A percentile compares a stretch with the other conserved stretches of the same genome.
phyloP scores from a whole-genome alignment of 208 protist genomes.

The Leishmania martiniquensis region DNA sequence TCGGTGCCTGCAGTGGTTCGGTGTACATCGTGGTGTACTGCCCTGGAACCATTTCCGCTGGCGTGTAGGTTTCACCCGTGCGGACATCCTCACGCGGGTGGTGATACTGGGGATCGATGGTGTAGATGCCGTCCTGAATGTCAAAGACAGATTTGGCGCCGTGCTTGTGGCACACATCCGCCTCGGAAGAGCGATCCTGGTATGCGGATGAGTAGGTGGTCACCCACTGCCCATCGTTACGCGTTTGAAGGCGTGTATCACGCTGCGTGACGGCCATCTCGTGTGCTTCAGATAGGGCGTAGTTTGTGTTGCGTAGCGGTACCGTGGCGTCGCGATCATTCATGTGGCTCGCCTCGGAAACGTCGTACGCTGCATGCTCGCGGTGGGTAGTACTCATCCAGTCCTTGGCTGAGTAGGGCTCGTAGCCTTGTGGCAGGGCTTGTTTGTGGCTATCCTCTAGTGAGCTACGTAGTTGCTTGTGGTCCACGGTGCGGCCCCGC shows the following conservation, averaged over 20 bases:
- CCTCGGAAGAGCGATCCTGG: constrained; percentile 58
- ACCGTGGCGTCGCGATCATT: constrained; percentile 66
- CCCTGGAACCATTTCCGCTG: constrained; percentile 79
- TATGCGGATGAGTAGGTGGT: constrained; percentile 79
- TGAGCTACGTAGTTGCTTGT: constrained; percentile 40
- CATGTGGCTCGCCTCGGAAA: constrained; percentile 46
- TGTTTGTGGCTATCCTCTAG: constrained; percentile 47
- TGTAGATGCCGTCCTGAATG: constrained; percentile 83
- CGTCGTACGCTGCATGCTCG: constrained; percentile 78
- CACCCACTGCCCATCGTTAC: constrained; percentile 53
- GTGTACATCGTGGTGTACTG: constrained; percentile 85
- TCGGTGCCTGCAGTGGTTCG: constrained; percentile 79
- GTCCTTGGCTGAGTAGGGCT: constrained; percentile 68
- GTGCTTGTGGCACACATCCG: constrained; percentile 63
- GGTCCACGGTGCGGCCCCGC: constrained; percentile 59
- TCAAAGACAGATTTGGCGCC: constrained; percentile 74
- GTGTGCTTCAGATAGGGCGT: constrained; percentile 60
- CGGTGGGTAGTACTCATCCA: constrained; percentile 89
- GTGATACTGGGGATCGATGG: constrained; percentile 82
- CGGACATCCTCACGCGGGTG: constrained; percentile 77
- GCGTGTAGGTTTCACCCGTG: constrained; percentile 79
- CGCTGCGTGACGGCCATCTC: constrained; percentile 48
- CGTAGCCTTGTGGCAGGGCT: constrained; percentile 67
- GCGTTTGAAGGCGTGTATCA: constrained; percentile 41
- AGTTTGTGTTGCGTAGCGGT: constrained; percentile 76